A percentile compares a stretch with the other conserved stretches of the same genome.
Conservation (phyloP, 108 stramenopile genomes). For the Nitzschia inconspicua region DNA sequence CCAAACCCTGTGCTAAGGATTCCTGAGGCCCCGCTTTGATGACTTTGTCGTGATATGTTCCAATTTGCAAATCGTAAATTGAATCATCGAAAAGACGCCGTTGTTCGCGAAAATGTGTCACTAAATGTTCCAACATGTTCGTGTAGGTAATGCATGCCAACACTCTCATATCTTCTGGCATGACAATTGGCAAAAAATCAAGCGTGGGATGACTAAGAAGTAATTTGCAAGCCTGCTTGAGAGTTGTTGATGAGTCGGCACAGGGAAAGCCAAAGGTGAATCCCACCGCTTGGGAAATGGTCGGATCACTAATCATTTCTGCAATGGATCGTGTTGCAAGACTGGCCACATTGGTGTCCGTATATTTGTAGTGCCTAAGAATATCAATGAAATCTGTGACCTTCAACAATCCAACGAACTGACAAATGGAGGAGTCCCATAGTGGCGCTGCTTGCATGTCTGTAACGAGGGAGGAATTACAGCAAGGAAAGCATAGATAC, state of each 20-base stretch:
- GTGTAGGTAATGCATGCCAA: slow-evolving; percentile 86
- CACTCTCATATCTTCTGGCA: slow-evolving; percentile 81
- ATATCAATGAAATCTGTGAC: slow-evolving; percentile 97
- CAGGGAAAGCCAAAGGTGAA: slow-evolving; percentile 18
- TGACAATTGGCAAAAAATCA: slow-evolving; percentile 86
- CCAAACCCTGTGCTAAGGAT: slow-evolving; percentile 78
- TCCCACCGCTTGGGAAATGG: slow-evolving; percentile 16
- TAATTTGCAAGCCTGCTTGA: slow-evolving; percentile 73
- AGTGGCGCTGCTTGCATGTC: slow-evolving; percentile 94
- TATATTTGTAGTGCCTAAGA: slow-evolving; percentile 73
- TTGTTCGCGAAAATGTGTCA: slow-evolving; percentile 93
- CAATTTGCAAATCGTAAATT: slow-evolving; percentile 87
- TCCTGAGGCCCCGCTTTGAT: slow-evolving; percentile 73
- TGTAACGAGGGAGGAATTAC: slow-evolving; percentile 9
- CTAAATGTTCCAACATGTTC: slow-evolving; percentile 87
- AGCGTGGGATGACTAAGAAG: slow-evolving; percentile 32
- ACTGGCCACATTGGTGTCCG: slow-evolving; percentile 52
- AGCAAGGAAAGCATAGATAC: neutral
- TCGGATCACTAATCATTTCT: slow-evolving; percentile 61
- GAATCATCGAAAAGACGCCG: slow-evolving; percentile 93
- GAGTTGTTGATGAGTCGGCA: slow-evolving; percentile 71
- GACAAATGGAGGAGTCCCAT: slow-evolving; percentile 85
- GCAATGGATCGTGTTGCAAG: slow-evolving; percentile 80
- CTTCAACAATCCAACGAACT: slow-evolving; percentile 92
- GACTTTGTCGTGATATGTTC: slow-evolving; percentile 85